Percentiles rank a stretch among this genome's conserved stretches.
phyloP scores from a whole-genome alignment of 2,329 filamentous ascomycete species.

The Chaetomium olivaceum region DNA sequence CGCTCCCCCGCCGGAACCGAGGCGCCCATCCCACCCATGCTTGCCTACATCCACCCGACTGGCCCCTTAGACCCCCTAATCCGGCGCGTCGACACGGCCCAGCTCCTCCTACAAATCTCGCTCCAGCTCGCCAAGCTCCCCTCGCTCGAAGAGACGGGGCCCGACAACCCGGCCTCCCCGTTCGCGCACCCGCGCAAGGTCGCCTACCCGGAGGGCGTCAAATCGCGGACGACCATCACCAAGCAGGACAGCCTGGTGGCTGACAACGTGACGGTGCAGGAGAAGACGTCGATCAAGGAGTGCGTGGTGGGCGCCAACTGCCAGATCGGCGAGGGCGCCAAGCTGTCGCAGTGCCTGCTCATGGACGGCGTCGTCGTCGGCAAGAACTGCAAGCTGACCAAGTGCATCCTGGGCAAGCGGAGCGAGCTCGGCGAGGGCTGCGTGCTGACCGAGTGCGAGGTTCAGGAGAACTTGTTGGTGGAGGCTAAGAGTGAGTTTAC shows the following conservation, averaged over 20 bases:
- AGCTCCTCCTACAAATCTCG: conserved; percentile 77
- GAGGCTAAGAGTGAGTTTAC: conserved; percentile 69
- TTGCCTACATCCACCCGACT: conserved; percentile 78
- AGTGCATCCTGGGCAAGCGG: conserved; percentile 80
- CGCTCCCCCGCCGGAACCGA: neutral
- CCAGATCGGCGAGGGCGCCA: conserved; percentile 81
- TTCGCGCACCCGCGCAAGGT: conserved; percentile 80
- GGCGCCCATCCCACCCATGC: conserved; percentile 63
- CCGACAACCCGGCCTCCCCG: conserved; percentile 60
- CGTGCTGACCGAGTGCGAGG: conserved; percentile 84
- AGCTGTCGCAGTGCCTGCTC: conserved; percentile 80
- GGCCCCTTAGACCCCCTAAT: conserved; percentile 60
- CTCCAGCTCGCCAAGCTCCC: conserved; percentile 83
- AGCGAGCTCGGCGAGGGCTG: conserved; percentile 80
- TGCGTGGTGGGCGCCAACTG: conserved; percentile 85
- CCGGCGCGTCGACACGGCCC: conserved; percentile 83
- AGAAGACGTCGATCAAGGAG: conserved; percentile 90
- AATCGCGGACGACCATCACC: conserved; percentile 77
- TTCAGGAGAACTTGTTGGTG: conserved; percentile 84
- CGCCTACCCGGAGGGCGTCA: conserved; percentile 79
- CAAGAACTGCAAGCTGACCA: conserved; percentile 79
- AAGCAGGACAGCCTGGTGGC: conserved; percentile 79
- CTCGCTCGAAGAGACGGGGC: conserved; percentile 64
- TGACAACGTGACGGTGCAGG: conserved; percentile 85
- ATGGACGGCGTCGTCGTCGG: conserved; percentile 92